Conservation (phyloP, 768 basidiomycete species). For the Podaxis rugospora region DNA sequence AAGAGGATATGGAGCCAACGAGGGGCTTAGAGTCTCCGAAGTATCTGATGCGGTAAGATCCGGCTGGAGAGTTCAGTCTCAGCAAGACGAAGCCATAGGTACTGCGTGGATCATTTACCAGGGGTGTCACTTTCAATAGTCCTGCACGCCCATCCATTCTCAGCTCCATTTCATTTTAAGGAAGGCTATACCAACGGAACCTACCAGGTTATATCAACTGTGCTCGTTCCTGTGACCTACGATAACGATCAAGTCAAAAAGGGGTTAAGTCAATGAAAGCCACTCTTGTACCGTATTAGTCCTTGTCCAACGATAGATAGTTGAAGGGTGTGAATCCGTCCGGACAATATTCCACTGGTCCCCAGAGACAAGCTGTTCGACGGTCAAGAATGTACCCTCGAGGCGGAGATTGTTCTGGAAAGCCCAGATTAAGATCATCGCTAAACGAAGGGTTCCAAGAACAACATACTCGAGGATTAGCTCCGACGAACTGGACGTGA, state of each 20-base stretch:
- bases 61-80: conserved; percentile 34
- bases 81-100: conserved; percentile 4
- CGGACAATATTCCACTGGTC: conserved; percentile 51
- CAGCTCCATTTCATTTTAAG: conserved; percentile 9
- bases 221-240: conserved; percentile 56
- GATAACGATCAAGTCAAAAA: conserved; percentile 6
- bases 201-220: conserved; percentile 65
- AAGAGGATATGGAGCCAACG: conserved; percentile 57
- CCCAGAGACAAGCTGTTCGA: conserved; percentile 48
- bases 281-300: conserved; percentile 42
- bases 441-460: conserved; percentile 11
- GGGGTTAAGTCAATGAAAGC: background rate
- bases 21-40: conserved; percentile 74
- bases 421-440: background rate
- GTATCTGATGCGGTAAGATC: conserved; percentile 68
- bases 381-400: conserved; percentile 66
- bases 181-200: conserved; percentile 13
- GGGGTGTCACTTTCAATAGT: conserved; percentile 59
- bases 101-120: conserved; percentile 30
- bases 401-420: conserved; percentile 71
- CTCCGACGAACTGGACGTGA: conserved; percentile 62
- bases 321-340: conserved; percentile 79
- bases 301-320: conserved; percentile 61
- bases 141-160: conserved; percentile 30
- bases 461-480: conserved; percentile 63